Evolutionary conservation across 495 filamentous ascomycete genomes (phyloP), one percentile per base, ranked within the genome.

Genomic region (Bacidia gigantensis): DNA sequence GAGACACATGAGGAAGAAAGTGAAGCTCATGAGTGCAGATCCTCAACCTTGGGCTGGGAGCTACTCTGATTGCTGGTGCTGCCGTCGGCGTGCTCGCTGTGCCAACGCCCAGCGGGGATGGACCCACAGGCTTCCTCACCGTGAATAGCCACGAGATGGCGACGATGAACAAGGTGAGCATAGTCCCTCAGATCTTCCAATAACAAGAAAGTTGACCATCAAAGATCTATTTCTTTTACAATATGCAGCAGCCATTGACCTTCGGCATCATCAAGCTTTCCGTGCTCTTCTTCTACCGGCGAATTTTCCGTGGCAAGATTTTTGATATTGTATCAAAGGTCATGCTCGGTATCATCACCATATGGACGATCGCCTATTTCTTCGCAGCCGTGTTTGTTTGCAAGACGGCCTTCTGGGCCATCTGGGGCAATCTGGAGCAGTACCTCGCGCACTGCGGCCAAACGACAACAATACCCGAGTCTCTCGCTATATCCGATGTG

Each of bases 261-360:
- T 26, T 55, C 9, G 53, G 48, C 22, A 12, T 23, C n/a, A 29
- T 50, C n/a, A 55, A 55, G 53, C 53, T 55, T 22, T 55, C 53
- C 3, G 48, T 55, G 14, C 18, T 51, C 1, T 55, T 51, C 46
- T 55, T 55, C 35, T 55, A 55, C 32, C 11, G 53, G 17, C 25
- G 46, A 0, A 3, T 55, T 14, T 55, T 55, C 26, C 46, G 26
- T 14, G 53, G 53, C 7, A 18, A 22, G 23, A 39, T 11, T 24
- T 55, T 55, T 25, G 38, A 55, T 26, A 1, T 53, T 22, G 25
- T 20, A 22, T 52, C 48, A 3, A 52, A 32, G 26, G 23, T n/a
- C 14, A 42, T 52, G 48, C 42, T 55, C 18, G 48, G 46, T 12
- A 20, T 55, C 51, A 47, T 55, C 10, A 23, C 17, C 2, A 21